These are phyloP conservation scores for Trichoderma sp. DNA, from an alignment of 2,329 filamentous ascomycete genomes.

Conservation along the genomic window DNA sequence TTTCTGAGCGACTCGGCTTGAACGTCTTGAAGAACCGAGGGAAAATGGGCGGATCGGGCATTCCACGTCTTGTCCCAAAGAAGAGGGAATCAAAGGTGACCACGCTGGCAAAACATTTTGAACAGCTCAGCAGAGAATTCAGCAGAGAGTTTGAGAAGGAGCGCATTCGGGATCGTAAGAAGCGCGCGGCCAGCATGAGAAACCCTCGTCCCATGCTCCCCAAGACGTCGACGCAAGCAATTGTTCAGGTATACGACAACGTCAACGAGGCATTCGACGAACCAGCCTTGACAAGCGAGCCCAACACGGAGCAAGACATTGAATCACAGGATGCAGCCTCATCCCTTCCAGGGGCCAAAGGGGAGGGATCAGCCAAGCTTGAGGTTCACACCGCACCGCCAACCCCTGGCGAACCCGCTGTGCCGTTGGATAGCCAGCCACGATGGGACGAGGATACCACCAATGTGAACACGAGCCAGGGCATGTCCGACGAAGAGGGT, in stretches of 20 bases:
- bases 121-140: conserved; percentile 94
- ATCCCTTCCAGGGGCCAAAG: conserved; percentile 37
- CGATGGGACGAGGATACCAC: conserved; percentile 37
- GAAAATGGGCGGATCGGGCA: conserved; percentile 69
- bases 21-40: conserved; percentile 62
- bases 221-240: conserved; percentile 88
- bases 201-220: conserved; percentile 79
- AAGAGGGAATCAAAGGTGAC: conserved; percentile 79
- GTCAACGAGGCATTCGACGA: conserved; percentile 92
- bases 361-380: conserved; percentile 33
- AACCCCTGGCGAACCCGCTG: conserved; percentile 33
- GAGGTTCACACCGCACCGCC: conserved; percentile 30
- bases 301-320: conserved; percentile 34
- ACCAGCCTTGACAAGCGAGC: conserved; percentile 61
- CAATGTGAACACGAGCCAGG: conserved; percentile 47
- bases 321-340: conserved; percentile 32
- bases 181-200: conserved; percentile 73
- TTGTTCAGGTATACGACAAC: conserved; percentile 93
- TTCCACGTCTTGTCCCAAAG: conserved; percentile 82
- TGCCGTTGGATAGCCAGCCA: conserved; percentile 33
- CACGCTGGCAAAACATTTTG: conserved; percentile 91
- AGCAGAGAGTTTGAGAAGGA: conserved; percentile 97
- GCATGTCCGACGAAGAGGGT: conserved; percentile 70
- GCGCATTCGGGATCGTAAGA: conserved; percentile 79
- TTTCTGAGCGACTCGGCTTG: conserved; percentile 72